Evolutionary conservation across 139 green algal species (phyloP).

Genomic region (Chlorella sp.): DNA sequence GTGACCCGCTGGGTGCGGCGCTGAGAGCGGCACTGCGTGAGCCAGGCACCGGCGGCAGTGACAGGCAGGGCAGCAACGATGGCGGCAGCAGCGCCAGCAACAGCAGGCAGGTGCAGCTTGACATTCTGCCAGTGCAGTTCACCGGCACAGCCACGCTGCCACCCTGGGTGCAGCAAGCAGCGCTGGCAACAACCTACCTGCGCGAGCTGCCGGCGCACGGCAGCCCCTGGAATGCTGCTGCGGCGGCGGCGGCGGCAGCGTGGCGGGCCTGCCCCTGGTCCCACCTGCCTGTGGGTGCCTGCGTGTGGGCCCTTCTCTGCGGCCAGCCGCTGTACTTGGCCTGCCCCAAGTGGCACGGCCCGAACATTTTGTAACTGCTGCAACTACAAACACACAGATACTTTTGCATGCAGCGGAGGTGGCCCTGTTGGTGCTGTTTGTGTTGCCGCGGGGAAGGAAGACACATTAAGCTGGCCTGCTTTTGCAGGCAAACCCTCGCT

Average conservation of each 20-base stretch:
- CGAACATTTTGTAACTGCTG: too few species aligned
- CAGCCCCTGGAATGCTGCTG: neutral
- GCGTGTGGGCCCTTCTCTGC: neutral
- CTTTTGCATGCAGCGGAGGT: too few species aligned
- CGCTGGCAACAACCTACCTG: neutral
- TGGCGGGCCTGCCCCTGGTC: neutral
- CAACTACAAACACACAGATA: too few species aligned
- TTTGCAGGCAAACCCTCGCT: too few species aligned
- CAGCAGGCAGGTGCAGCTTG: neutral
- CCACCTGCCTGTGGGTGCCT: neutral
- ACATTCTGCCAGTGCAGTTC: neutral
- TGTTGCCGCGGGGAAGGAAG: too few species aligned
- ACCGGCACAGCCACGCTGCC: neutral
- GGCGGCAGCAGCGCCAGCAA: neutral
- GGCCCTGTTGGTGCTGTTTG: too few species aligned
- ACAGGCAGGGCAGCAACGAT: neutral
- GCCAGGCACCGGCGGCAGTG: neutral
- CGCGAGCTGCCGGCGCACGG: neutral
- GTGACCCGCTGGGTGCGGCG: neutral
- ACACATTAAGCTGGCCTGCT: too few species aligned
- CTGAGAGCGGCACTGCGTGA: neutral
- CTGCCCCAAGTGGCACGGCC: too few species aligned
- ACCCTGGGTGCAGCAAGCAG: neutral
- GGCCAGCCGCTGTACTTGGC: neutral
- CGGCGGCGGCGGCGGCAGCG: neutral